A percentile compares a stretch with the other conserved stretches of the same genome.
Conservation (phyloP, 2,329 filamentous ascomycete species). For the Colletotrichum siamense region DNA sequence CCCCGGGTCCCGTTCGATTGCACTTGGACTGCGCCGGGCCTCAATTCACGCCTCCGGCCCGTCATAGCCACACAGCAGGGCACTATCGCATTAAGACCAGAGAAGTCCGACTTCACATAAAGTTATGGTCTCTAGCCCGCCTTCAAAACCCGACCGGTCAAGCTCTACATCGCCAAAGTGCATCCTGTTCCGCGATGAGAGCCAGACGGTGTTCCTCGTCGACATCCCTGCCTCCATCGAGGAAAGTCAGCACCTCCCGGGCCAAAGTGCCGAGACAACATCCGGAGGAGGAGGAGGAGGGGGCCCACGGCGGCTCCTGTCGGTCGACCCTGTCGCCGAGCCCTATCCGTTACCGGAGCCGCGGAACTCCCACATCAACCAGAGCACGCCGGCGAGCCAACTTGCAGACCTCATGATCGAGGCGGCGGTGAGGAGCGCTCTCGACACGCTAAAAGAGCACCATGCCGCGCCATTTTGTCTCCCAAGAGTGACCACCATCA, state of each 20-base stretch:
- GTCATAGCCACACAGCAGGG: slow-evolving; percentile 8
- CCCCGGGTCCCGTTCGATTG: not conserved
- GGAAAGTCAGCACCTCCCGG: slow-evolving; percentile 61
- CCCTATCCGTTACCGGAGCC: slow-evolving; percentile 61
- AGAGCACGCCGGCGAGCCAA: slow-evolving; percentile 49
- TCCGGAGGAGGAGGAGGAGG: not conserved
- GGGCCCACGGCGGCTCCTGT: slow-evolving; percentile 48
- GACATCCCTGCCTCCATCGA: slow-evolving; percentile 76
- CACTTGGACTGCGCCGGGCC: slow-evolving; percentile 10
- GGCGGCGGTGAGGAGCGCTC: slow-evolving; percentile 49
- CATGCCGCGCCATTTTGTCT: slow-evolving; percentile 52
- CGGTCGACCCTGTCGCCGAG: slow-evolving; percentile 44
- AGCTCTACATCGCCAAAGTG: not conserved
- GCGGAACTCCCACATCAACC: slow-evolving; percentile 40
- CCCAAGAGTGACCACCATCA: slow-evolving; percentile 38
- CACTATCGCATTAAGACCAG: not conserved
- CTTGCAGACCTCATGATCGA: slow-evolving; percentile 60
- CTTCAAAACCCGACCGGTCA: not conserved
- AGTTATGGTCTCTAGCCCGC: not conserved
- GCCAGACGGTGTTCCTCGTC: slow-evolving; percentile 56
- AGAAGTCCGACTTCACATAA: not conserved
- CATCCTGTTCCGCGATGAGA: slow-evolving; percentile 17
- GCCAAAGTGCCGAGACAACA: slow-evolving; percentile 26
- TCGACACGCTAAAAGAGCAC: slow-evolving; percentile 38
- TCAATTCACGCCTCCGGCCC: not conserved